Conservation (phyloP, 805 yeast genomes). For the Ogataea naganishii region DNA sequence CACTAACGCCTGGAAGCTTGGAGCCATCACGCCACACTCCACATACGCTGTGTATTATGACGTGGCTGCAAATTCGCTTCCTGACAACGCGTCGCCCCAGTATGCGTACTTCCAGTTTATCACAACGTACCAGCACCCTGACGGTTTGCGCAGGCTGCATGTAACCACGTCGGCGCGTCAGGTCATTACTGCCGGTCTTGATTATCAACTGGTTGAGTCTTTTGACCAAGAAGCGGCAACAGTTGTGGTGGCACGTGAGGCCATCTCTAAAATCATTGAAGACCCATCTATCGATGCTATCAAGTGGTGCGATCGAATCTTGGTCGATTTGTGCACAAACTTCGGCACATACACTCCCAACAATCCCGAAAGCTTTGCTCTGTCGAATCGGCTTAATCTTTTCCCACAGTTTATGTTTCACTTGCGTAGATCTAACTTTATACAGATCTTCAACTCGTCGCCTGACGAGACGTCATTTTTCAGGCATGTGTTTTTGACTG, state of each 20-base stretch:
- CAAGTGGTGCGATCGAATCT: constrained; percentile 39
- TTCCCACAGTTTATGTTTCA: constrained; percentile 64
- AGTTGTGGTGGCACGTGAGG: constrained; percentile 49
- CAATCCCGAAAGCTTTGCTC: constrained; percentile 37
- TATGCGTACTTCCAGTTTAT: constrained; percentile 42
- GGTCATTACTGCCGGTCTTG: constrained; percentile 28
- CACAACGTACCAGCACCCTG: constrained; percentile 54
- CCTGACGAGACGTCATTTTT: constrained; percentile 66
- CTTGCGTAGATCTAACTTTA: constrained; percentile 55
- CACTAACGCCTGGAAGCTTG: constrained; percentile 53
- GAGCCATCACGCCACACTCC: constrained; percentile 46
- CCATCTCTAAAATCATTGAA: constrained; percentile 32
- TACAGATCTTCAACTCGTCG: constrained; percentile 59
- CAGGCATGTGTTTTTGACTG: constrained; percentile 53
- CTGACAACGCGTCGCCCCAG: constrained; percentile 11
- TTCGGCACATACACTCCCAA: constrained; percentile 42
- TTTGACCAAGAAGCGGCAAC: constrained; percentile 69
- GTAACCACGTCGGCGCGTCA: constrained; percentile 50
- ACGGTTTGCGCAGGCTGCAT: constrained; percentile 46
- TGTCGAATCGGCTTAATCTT: constrained; percentile 40
- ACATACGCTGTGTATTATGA: constrained; percentile 54
- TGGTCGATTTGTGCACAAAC: constrained; percentile 37
- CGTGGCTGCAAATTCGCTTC: constrained; percentile 17
- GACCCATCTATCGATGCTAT: constrained; percentile 31
- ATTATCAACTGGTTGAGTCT: constrained; percentile 31